Evolutionary conservation across 768 basidiomycete genomes (phyloP).

Genomic region (Lactarius trivialis): DNA sequence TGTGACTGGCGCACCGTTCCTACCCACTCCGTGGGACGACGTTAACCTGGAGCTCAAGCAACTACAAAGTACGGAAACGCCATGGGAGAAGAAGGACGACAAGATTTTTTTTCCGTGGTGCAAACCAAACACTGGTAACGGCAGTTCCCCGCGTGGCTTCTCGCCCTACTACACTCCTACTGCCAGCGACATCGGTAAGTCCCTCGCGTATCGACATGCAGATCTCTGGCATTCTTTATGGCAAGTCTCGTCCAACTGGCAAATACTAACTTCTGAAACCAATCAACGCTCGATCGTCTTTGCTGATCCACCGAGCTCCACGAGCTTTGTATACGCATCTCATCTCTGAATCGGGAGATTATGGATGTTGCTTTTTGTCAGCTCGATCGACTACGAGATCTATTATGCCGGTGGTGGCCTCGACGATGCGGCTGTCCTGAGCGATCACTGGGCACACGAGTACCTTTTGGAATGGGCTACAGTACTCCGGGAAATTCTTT

Average conservation of each 20-base stretch:
- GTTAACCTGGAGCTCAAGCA: conserved; percentile 64
- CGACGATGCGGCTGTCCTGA: conserved; percentile 67
- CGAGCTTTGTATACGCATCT: conserved; percentile 50
- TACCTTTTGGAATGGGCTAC: conserved; percentile 89
- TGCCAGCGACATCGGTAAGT: conserved; percentile 76
- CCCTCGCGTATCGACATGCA: conserved; percentile 17
- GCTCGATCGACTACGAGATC: conserved; percentile 55
- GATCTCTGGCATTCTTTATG: neutral
- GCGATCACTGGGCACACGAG: conserved; percentile 89
- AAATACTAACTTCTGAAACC: conserved; percentile 43
- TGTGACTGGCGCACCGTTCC: conserved; percentile 91
- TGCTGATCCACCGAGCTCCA: conserved; percentile 53
- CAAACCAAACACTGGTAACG: conserved; percentile 94
- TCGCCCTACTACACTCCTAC: conserved; percentile 71
- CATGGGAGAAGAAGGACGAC: conserved; percentile 86
- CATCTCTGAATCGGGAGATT: conserved; percentile 62
- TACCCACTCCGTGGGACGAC: conserved; percentile 85
- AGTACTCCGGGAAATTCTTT: conserved; percentile 84
- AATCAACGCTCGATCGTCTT: conserved; percentile 67
- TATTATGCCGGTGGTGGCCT: conserved; percentile 82
- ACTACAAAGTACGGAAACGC: conserved; percentile 76
- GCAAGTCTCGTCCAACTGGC: conserved; percentile 76
- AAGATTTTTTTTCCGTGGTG: conserved; percentile 93
- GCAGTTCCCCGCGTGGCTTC: conserved; percentile 80
- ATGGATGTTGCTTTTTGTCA: conserved; percentile 89